Evolutionary conservation across 1,139 yeast genomes (phyloP), one percentile per base, ranked within the genome.

Genomic region (Candida sp.): DNA sequence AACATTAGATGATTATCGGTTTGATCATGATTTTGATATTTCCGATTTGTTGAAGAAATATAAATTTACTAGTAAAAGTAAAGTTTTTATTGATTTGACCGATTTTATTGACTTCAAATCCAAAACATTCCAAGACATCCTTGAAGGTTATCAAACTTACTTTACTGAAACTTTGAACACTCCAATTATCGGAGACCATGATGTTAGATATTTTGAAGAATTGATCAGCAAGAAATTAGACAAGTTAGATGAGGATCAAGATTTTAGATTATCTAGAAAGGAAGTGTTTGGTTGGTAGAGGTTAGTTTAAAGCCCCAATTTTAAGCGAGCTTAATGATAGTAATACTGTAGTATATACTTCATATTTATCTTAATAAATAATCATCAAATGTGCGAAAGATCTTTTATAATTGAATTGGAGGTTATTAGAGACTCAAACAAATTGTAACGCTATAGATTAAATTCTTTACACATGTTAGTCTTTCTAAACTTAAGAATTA

Each of bases 101-200:
- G 58, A 55, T 38, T 55, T 50, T 36, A 21, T 30, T 4, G 55
- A 52, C 42, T 55, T 34, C 42, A 33, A 41, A 33, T 57, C 54
- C 57, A 39, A 44, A 3, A 39, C 25, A 19, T 25, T 32, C n/a
- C 22, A 22, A 12, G 12, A 11, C 11, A 39, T 33, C 21, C 35
- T 23, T 6, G 22, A 19, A 4, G 36, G 35, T 5, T 39, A 7
- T 12, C 6, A 27, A 25, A n/a, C 21, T 5, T 25, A 34, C 11
- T 33, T 39, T 21, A 12, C 19, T n/a, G 27, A 39, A 5, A n/a
- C 8, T n/a, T 6, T 6, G 9, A 12, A 22, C 19, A 8, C 5
- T 21, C 21, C 32, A 22, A 23, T 23, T 30, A 33, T 39, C 21
- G 22, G 21, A 6, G 22, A 12, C 15, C 15, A 6, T 7, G 35